phyloP scores from a whole-genome alignment of 306 rosid genomes.

The Cicer judaicum region DNA sequence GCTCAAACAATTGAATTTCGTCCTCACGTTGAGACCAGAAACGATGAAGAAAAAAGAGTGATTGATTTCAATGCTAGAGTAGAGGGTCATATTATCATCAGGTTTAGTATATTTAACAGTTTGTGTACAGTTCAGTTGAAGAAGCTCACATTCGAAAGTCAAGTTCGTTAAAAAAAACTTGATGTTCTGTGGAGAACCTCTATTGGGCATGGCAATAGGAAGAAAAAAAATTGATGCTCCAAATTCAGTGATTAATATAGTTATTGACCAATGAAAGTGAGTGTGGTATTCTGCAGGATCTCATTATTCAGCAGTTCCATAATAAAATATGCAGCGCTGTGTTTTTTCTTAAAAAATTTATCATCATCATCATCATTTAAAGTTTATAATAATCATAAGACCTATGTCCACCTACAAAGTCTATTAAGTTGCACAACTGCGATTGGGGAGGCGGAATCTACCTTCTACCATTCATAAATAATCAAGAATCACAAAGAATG shows the following conservation, averaged over 20 bases:
- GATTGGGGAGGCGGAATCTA: not conserved
- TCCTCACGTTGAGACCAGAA: too few relatives aligned
- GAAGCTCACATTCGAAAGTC: not conserved
- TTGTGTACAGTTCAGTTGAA: not conserved
- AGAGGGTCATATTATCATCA: not conserved
- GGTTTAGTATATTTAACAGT: not conserved
- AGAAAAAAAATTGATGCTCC: not conserved
- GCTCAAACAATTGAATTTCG: not conserved
- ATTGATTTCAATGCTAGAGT: not conserved
- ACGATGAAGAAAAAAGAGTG: not conserved
- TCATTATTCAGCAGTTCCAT: slow-evolving; percentile 22
- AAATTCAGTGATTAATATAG: slow-evolving; percentile 7
- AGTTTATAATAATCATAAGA: slow-evolving; percentile 3
- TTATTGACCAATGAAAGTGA: slow-evolving; percentile 27
- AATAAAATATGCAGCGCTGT: not conserved
- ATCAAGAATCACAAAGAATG: slow-evolving; percentile 45
- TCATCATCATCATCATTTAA: slow-evolving; percentile 50
- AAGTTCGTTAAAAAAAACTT: not conserved
- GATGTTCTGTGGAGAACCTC: not conserved
- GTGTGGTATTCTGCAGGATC: not conserved
- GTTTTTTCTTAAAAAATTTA: slow-evolving; percentile 22
- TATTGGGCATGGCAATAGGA: not conserved
- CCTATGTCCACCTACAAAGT: slow-evolving; percentile 35
- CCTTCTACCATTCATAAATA: slow-evolving; percentile 40
- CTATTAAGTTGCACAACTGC: slow-evolving; percentile 14